A percentile compares a stretch with the other conserved stretches of the same genome.
Conservation (phyloP, 768 basidiomycete species). For the Lanmaoa pseudosensibilis region DNA sequence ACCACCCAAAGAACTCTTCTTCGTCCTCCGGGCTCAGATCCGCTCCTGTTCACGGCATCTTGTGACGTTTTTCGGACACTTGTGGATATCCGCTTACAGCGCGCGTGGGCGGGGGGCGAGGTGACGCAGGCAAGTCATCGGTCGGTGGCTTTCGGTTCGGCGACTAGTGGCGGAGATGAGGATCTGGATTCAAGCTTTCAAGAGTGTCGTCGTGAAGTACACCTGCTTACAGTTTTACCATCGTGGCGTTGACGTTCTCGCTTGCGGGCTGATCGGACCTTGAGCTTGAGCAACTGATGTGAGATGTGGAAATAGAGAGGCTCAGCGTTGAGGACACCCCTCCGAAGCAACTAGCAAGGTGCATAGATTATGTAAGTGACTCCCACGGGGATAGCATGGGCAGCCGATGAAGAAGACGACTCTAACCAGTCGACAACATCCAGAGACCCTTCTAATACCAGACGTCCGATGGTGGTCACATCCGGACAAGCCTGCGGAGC, state of each 20-base stretch:
- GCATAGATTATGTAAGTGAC: too few species aligned
- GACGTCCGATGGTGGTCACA: too few species aligned
- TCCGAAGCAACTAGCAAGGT: too few species aligned
- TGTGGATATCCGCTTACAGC: slow-evolving; percentile 26
- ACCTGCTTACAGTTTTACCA: slow-evolving; percentile 33
- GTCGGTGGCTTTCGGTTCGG: slow-evolving; percentile 62
- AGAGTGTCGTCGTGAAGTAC: not conserved
- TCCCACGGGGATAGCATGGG: too few species aligned
- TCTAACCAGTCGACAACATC: too few species aligned
- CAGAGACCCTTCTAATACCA: too few species aligned
- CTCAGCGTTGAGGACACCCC: too few species aligned
- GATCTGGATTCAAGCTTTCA: not conserved
- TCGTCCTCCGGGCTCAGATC: slow-evolving; percentile 69
- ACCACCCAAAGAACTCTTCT: slow-evolving; percentile 70
- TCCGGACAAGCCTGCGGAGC: too few species aligned
- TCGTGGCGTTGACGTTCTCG: slow-evolving; percentile 2
- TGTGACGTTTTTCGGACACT: slow-evolving; percentile 3
- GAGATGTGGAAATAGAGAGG: too few species aligned
- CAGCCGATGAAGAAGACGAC: too few species aligned
- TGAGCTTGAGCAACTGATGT: too few species aligned
- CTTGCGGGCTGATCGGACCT: too few species aligned
- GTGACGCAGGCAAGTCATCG: slow-evolving; percentile 10
- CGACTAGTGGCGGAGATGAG: slow-evolving; percentile 39
- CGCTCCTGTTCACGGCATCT: slow-evolving; percentile 27
- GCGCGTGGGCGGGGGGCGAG: slow-evolving; percentile 31